phyloP scores from a whole-genome alignment of 805 yeast species.

The Candida stauntonica region DNA sequence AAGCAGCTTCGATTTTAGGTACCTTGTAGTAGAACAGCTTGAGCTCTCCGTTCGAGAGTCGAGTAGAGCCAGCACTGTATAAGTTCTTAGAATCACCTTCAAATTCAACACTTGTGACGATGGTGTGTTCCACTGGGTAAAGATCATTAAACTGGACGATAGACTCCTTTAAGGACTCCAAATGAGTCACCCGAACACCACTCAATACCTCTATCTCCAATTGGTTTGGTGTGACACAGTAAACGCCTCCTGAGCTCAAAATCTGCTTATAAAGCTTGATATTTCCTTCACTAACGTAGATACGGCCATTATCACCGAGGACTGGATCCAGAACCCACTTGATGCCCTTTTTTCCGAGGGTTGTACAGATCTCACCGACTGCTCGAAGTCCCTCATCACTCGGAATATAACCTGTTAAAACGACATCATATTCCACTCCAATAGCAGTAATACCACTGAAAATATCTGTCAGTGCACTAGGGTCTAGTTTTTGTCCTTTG shows the following conservation, averaged over 20 bases:
- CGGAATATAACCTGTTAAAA: slow-evolving; percentile 80
- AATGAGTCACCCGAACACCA: slow-evolving; percentile 37
- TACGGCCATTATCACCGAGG: slow-evolving; percentile 81
- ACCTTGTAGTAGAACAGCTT: slow-evolving; percentile 35
- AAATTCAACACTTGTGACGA: slow-evolving; percentile 53
- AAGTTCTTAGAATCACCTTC: slow-evolving; percentile 23
- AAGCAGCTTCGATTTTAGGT: slow-evolving; percentile 49
- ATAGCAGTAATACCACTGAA: slow-evolving; percentile 50
- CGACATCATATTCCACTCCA: slow-evolving; percentile 52
- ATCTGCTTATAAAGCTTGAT: slow-evolving; percentile 48
- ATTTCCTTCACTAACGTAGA: slow-evolving; percentile 64
- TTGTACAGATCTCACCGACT: slow-evolving; percentile 39
- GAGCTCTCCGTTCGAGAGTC: slow-evolving; percentile 1
- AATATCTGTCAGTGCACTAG: slow-evolving; percentile 44
- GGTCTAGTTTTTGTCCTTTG: slow-evolving; percentile 50
- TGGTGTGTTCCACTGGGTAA: slow-evolving; percentile 47
- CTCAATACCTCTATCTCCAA: slow-evolving; percentile 65
- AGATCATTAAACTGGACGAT: slow-evolving; percentile 37
- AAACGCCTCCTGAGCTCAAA: slow-evolving; percentile 39
- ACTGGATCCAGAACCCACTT: slow-evolving; percentile 85
- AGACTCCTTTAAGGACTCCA: slow-evolving; percentile 35
- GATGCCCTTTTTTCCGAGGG: slow-evolving; percentile 29
- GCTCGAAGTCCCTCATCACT: slow-evolving; percentile 49
- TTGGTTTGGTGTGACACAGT: slow-evolving; percentile 67
- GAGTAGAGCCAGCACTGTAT: slow-evolving; percentile 37